These are phyloP conservation scores for Mucor sp. DNA, from an alignment of 371 early-diverging fungal genomes.

Conservation along the genomic window DNA sequence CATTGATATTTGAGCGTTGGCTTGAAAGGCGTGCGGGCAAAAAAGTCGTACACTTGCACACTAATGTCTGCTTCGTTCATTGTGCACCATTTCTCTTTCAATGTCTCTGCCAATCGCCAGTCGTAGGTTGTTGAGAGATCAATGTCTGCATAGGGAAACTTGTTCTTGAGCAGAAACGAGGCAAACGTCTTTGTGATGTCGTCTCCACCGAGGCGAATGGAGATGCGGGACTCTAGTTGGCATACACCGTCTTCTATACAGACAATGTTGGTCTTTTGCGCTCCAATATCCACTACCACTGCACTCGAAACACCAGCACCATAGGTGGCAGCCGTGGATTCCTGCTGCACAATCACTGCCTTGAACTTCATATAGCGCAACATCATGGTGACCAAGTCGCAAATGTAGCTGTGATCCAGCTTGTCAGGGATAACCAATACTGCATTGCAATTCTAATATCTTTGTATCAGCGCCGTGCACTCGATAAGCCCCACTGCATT, in stretches of 20 bases:
- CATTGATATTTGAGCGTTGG: slow-evolving; percentile 75
- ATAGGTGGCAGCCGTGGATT: slow-evolving; percentile 81
- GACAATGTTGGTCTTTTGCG: slow-evolving; percentile 80
- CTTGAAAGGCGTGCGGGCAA: slow-evolving; percentile 72
- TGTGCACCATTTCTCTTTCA: slow-evolving; percentile 83
- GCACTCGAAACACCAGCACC: slow-evolving; percentile 89
- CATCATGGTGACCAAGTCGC: slow-evolving; percentile 67
- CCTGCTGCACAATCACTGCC: slow-evolving; percentile 76
- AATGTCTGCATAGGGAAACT: slow-evolving; percentile 77
- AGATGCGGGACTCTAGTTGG: slow-evolving; percentile 62
- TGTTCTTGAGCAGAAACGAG: slow-evolving; percentile 62
- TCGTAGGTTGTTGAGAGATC: slow-evolving; percentile 66
- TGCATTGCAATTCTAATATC: slow-evolving; percentile 59
- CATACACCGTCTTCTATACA: slow-evolving; percentile 89
- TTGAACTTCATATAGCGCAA: slow-evolving; percentile 78
- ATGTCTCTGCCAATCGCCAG: slow-evolving; percentile 69
- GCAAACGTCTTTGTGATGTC: slow-evolving; percentile 80
- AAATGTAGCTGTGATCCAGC: slow-evolving; percentile 64
- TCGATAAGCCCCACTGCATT: background rate
- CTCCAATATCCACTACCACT: slow-evolving; percentile 91
- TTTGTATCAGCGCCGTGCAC: background rate
- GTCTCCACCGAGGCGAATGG: slow-evolving; percentile 75
- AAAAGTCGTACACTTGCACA: slow-evolving; percentile 80
- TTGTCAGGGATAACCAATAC: slow-evolving; percentile 82
- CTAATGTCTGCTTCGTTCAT: slow-evolving; percentile 83